Evolutionary conservation across 1,284 basidiomycete species (phyloP).

Genomic region (Coriolopsis trogii): DNA sequence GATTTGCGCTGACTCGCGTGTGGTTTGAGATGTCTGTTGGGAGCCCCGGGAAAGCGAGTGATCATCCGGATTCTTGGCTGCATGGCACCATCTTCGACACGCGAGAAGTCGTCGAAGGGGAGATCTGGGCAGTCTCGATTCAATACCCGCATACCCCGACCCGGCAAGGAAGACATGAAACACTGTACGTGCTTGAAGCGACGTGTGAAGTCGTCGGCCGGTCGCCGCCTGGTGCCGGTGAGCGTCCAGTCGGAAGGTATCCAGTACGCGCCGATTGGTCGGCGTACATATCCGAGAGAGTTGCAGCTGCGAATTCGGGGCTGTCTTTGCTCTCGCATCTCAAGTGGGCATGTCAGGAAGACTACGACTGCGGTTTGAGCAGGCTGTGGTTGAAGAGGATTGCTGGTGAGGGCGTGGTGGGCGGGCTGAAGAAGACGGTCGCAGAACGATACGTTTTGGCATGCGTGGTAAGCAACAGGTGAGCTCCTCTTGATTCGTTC

Average conservation of each 20-base stretch:
- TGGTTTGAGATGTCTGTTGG: slow-evolving; percentile 65
- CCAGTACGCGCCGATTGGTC: slow-evolving; percentile 66
- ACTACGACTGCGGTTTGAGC: slow-evolving; percentile 69
- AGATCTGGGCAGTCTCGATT: slow-evolving; percentile 61
- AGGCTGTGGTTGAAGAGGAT: slow-evolving; percentile 58
- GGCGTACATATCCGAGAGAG: slow-evolving; percentile 48
- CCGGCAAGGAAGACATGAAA: slow-evolving; percentile 25
- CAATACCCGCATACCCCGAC: slow-evolving; percentile 18
- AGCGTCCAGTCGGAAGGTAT: not conserved
- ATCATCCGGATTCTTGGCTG: slow-evolving; percentile 36
- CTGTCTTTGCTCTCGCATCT: slow-evolving; percentile 39
- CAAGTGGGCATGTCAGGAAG: slow-evolving; percentile 68
- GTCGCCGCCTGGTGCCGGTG: not conserved
- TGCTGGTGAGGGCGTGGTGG: slow-evolving; percentile 45
- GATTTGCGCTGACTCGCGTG: slow-evolving; percentile 62
- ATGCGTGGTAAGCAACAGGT: slow-evolving; percentile 71
- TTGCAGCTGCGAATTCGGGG: slow-evolving; percentile 2
- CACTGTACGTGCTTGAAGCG: slow-evolving; percentile 59
- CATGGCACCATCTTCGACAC: slow-evolving; percentile 44
- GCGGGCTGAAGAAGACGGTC: slow-evolving; percentile 45
- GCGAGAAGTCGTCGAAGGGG: slow-evolving; percentile 51
- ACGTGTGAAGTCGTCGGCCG: slow-evolving; percentile 73
- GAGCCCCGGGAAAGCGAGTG: slow-evolving; percentile 27
- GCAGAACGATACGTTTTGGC: slow-evolving; percentile 68
- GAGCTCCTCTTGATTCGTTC: slow-evolving; percentile 8